These are phyloP conservation scores for Kodamaea neixiangensis DNA, from an alignment of 805 yeast species.

Conservation along the genomic window DNA sequence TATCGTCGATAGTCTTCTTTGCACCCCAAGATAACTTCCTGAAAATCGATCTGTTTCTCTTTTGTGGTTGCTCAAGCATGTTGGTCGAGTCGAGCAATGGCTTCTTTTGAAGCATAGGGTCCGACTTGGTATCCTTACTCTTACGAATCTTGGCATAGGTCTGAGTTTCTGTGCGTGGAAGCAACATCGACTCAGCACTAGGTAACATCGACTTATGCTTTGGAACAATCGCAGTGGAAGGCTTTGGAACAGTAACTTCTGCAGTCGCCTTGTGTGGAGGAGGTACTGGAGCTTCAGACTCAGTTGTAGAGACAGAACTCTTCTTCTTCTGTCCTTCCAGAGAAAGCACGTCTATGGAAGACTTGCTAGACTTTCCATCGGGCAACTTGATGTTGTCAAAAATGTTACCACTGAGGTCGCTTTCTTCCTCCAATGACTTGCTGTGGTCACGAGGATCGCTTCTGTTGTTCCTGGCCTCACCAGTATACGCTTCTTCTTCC, in stretches of 20 bases:
- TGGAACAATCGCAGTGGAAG: background rate
- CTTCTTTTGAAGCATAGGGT: conserved; percentile 24
- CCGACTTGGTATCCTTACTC: conserved; percentile 18
- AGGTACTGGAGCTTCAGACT: background rate
- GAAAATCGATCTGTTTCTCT: conserved; percentile 43
- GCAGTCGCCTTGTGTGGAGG: conserved; percentile 6
- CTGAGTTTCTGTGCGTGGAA: conserved; percentile 26
- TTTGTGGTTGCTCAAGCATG: conserved; percentile 22
- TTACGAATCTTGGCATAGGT: conserved; percentile 26
- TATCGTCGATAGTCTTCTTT: conserved; percentile 38
- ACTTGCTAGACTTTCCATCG: conserved; percentile 31
- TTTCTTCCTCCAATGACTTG: conserved; percentile 24
- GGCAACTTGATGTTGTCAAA: conserved; percentile 54
- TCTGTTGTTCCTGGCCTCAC: conserved; percentile 28
- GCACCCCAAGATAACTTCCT: conserved; percentile 54
- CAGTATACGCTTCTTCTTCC: conserved; percentile 41
- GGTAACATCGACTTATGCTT: conserved; percentile 31
- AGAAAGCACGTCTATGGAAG: conserved; percentile 7
- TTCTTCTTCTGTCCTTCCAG: conserved; percentile 4
- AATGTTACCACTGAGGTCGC: conserved; percentile 25
- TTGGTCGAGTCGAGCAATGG: conserved; percentile 41
- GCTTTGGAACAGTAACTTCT: background rate
- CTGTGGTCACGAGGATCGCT: conserved; percentile 14
- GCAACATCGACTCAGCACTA: conserved; percentile 36
- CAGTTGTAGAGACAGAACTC: background rate